Evolutionary conservation across 2,329 filamentous ascomycete species (phyloP), one percentile per base, ranked within the genome.

Genomic region (Fusarium globosum): DNA sequence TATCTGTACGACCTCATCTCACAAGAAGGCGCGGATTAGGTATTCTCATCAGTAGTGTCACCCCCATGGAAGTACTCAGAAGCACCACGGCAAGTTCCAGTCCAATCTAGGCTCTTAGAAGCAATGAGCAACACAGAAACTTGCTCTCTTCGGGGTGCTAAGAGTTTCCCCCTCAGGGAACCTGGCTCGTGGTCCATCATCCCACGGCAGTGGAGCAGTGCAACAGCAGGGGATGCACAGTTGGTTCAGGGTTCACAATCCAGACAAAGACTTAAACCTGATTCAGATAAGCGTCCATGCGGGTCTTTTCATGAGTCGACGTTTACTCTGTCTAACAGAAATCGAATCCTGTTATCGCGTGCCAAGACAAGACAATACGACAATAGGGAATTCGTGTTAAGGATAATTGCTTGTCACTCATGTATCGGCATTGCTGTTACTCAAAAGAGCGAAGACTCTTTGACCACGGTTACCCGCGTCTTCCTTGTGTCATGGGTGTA

Each of bases 171-270:
- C 35, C 43, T 67, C 33, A 63, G 57, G 64, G 43, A 61, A 55
- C 64, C 58, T 60, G 49, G 57, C 65, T 59, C 70, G 53, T 61
- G 60, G 65, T 51, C 59, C 61, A 68, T 61, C 67, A 68, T 74
- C 68, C 68, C 68, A 74, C 68, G 52, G 63, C 49, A 63, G 71
- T 71, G 71, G 67, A 73, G 71, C 33, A 43, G 42, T 68, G 56
- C 48, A 56, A 62, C 59, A 49, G 39, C 53, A 30, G 53, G 69
- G 63, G 60, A 63, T 55, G 41, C 39, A 46, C 45, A 60, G 61
- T 68, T 71, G 58, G 61, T 55, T 68, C 58, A 60, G 43, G 53
- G 53, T 61, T 60, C 43, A 48, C 23, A 64, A 42, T 58, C 52
- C 45, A 53, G 45, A 45, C 30, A 26, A 28, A 35, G 49, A 41